phyloP scores from a whole-genome alignment of 1,284 basidiomycete genomes.

The Cryptococcus neoformans region DNA sequence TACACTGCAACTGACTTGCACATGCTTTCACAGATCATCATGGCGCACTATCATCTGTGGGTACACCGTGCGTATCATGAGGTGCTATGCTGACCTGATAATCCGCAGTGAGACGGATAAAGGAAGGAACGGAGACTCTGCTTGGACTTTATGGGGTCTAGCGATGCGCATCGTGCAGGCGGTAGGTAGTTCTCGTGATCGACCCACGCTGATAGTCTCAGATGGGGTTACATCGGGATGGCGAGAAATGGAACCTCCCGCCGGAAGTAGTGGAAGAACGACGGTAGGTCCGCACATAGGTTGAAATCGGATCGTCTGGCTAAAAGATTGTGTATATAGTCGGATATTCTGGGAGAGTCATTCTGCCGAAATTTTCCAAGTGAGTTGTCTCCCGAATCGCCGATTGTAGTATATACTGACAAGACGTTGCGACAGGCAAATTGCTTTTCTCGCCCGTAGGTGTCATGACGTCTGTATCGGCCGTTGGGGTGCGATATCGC shows the following conservation, averaged over 20 bases:
- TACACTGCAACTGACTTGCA: no score
- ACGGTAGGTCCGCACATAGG: no score
- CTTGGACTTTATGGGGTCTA: constrained; percentile 42
- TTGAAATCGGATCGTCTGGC: no score
- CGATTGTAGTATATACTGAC: no score
- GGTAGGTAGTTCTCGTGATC: constrained; percentile 11
- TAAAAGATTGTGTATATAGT: constrained; percentile 5
- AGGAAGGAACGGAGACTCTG: constrained; percentile 33
- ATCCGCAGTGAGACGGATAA: constrained; percentile 34
- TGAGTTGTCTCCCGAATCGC: constrained; percentile 38
- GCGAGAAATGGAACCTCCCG: constrained; percentile 37
- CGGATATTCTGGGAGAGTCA: constrained; percentile 35
- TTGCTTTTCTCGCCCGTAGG: no score
- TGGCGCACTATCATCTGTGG: constrained; percentile 24
- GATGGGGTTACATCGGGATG: constrained; percentile 46
- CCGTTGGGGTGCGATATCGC: no score
- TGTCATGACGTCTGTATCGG: no score
- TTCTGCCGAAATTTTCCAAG: constrained; percentile 28
- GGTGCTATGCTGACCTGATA: no score
- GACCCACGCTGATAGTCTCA: neutral
- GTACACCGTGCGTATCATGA: no score
- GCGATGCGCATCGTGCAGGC: constrained; percentile 34
- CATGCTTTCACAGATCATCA: constrained; percentile 13
- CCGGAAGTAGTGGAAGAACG: constrained; percentile 34
- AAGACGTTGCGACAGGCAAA: no score